These are phyloP conservation scores for Anethum foeniculum DNA, from an alignment of 140 eudicot species.

Conservation along the genomic window DNA sequence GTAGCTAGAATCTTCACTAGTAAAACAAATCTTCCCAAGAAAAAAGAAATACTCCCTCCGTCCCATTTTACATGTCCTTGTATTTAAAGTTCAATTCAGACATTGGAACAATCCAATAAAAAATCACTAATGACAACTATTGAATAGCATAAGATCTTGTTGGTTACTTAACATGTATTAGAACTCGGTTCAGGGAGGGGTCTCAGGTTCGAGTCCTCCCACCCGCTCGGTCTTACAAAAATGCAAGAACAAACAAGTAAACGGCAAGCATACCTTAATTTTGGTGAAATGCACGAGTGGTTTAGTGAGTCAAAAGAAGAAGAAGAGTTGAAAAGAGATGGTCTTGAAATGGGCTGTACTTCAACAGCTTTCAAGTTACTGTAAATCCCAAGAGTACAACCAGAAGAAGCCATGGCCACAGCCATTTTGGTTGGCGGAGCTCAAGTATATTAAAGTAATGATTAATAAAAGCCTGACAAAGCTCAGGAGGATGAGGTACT, in stretches of 20 bases:
- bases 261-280: slow-evolving; percentile 29
- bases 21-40: neutral
- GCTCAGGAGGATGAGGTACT: neutral
- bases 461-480: neutral
- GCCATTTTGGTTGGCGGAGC: slow-evolving; percentile 31
- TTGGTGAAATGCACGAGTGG: slow-evolving; percentile 22
- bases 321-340: slow-evolving; percentile 21
- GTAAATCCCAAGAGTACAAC: slow-evolving; percentile 26
- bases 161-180: too few relatives aligned
- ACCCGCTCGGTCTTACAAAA: neutral
- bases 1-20: neutral
- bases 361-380: slow-evolving; percentile 30
- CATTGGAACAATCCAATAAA: neutral
- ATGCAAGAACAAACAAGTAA: neutral
- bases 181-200: too few relatives aligned
- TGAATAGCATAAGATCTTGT: too few relatives aligned
- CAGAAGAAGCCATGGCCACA: slow-evolving; percentile 67
- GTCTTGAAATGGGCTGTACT: slow-evolving; percentile 25
- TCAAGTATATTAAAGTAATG: neutral
- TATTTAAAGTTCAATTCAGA: neutral
- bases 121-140: too few relatives aligned
- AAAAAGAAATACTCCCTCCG: neutral
- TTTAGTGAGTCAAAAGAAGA: slow-evolving; percentile 35
- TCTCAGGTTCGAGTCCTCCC: too few relatives aligned
- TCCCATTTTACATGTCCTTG: too few relatives aligned